Evolutionary conservation across 345 rosid species (phyloP), one percentile per base, ranked within the genome.

Genomic region (Murraya paniculata): DNA sequence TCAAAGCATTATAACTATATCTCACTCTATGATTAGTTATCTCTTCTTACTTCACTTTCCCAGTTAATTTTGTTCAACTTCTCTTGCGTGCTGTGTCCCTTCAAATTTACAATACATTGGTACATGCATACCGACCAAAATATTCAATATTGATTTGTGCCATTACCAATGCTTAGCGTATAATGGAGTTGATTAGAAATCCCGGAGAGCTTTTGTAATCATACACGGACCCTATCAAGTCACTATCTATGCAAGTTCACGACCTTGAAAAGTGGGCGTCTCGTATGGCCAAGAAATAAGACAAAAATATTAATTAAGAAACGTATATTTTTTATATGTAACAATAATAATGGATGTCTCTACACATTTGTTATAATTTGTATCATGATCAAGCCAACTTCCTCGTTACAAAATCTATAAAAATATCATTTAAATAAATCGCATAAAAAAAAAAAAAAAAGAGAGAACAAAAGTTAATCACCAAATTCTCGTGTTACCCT

Each of bases 401-500:
- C 24, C 48, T 19, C 3, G 59, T 30, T 68, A 24, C 21, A 16
- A 57, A 55, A 48, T 19, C 14, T 27, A 35, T 19, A 53, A 75
- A 75, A 76, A 58, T 16, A 58, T 71, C 66, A 68, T 30, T 36
- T n/a, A 11, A 25, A 58, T 57, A 67, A 24, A 72, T 57, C 48
- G 28, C 73, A 35, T 56, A 27, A 38, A 41, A 79, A 56, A 24
- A 57, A 61, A 28, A 11, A 9, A 5, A 4, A 30, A n/a, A n/a
- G n/a, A n/a, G n/a, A 7, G 8, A 27, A 4, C n/a, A 64, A 8
- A 25, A 56, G 68, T 10, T 11, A 2, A n/a, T 84, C 89, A 86
- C 72, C 71, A 2, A 64, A 45, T 39, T 73, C 86, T 66, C 84
- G 89, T 86, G 89, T 55, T 22, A 71, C 71, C 79, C 78, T 75